These are phyloP conservation scores for Bacterosira constricta DNA, from an alignment of 108 stramenopile genomes.

Conservation along the genomic window DNA sequence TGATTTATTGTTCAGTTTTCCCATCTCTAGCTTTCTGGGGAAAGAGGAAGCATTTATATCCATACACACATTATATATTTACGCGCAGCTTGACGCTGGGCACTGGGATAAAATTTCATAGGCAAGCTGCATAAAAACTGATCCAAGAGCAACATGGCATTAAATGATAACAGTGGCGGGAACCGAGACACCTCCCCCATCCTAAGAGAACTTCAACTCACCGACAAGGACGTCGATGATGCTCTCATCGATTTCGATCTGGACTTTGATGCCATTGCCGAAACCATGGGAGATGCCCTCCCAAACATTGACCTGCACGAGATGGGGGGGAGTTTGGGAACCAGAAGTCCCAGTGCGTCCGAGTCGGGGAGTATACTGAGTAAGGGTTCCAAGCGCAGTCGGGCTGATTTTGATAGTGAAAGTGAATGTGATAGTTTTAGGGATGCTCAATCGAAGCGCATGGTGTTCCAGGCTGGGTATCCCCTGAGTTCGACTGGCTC, in stretches of 20 bases:
- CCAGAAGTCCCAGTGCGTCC: slow-evolving; percentile 14
- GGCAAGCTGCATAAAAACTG: not conserved
- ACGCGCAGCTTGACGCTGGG: no score
- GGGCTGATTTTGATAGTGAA: slow-evolving; percentile 2
- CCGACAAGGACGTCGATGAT: slow-evolving; percentile 31
- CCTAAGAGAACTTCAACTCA: no score
- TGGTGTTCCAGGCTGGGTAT: not conserved
- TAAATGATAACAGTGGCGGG: not conserved
- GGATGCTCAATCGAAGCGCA: not conserved
- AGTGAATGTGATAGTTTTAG: slow-evolving; percentile 3
- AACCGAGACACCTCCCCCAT: no score
- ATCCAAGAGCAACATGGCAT: not conserved
- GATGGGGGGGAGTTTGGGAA: slow-evolving; percentile 25
- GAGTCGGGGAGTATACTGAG: slow-evolving; percentile 2
- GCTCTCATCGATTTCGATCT: slow-evolving; percentile 30
- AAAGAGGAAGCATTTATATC: no score
- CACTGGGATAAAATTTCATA: not conserved
- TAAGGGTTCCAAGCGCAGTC: slow-evolving; percentile 22
- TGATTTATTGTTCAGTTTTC: no score
- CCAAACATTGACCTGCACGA: not conserved
- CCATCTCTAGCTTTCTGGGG: no score
- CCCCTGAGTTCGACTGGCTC: not conserved
- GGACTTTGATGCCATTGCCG: slow-evolving; percentile 21
- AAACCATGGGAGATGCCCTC: not conserved
- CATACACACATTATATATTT: no score